Percentiles rank a stretch among this genome's conserved stretches.
Conservation (phyloP, 2,329 filamentous ascomycete genomes). For the Chaetomium sp. region DNA sequence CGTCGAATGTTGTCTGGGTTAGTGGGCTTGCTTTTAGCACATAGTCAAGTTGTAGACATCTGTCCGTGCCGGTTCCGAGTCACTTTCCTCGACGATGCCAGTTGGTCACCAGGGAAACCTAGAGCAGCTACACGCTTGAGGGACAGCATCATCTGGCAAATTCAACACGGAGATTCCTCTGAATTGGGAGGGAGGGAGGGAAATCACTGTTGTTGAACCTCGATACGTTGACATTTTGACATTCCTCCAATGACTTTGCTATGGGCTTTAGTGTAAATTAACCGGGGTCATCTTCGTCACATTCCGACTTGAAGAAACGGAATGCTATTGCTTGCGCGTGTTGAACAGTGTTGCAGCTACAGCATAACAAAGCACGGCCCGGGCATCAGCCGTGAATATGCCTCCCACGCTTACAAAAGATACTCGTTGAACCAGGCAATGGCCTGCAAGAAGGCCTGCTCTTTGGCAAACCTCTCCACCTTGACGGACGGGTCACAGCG, state of each 20-base stretch:
- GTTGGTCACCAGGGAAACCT: too few relatives aligned
- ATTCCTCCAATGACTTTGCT: neutral
- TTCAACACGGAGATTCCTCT: neutral
- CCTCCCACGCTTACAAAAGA: conserved; percentile 42
- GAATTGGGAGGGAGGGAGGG: neutral
- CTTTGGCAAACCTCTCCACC: conserved; percentile 69
- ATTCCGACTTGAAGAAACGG: neutral
- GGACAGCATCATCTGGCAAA: neutral
- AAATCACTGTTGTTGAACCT: neutral
- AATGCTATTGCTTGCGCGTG: neutral
- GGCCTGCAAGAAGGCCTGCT: conserved; percentile 79
- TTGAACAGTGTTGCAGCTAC: neutral
- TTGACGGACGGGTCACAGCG: conserved; percentile 63
- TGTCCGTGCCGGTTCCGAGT: too few relatives aligned
- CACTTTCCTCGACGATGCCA: too few relatives aligned
- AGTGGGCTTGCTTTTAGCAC: too few relatives aligned
- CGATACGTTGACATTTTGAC: neutral
- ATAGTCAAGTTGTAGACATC: too few relatives aligned
- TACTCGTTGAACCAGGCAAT: conserved; percentile 74
- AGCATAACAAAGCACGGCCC: neutral
- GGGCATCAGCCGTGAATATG: neutral
- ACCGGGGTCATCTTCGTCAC: neutral
- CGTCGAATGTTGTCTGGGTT: too few relatives aligned
- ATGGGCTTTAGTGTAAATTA: neutral
- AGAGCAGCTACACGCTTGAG: too few relatives aligned